phyloP scores from a whole-genome alignment of 2,329 filamentous ascomycete genomes.

The Elsinoe necatrix region DNA sequence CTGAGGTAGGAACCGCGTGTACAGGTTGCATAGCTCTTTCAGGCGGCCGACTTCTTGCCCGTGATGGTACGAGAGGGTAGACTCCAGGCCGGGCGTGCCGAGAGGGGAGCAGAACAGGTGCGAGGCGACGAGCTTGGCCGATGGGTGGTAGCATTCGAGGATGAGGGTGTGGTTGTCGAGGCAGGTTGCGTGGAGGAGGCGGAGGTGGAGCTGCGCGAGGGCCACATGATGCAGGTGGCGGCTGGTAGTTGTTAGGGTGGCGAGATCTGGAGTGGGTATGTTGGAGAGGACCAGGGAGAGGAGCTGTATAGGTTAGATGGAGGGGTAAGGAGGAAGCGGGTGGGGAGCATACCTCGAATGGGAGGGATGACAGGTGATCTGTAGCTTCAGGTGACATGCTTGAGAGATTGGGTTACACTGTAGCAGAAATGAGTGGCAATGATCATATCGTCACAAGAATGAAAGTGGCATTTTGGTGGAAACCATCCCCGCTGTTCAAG shows the following conservation, averaged over 20 bases:
- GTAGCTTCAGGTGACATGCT: background rate
- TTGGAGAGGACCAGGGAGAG: slow-evolving; percentile 37
- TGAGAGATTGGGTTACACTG: background rate
- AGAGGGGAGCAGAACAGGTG: slow-evolving; percentile 61
- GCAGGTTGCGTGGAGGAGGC: slow-evolving; percentile 51
- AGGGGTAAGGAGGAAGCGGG: background rate
- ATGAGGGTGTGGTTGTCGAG: slow-evolving; percentile 58
- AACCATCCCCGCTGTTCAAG: background rate
- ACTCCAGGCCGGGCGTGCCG: slow-evolving; percentile 53
- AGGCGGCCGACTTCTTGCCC: slow-evolving; percentile 32
- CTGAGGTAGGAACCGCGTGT: slow-evolving; percentile 62
- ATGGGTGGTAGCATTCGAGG: slow-evolving; percentile 71
- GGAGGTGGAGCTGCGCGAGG: slow-evolving; percentile 55
- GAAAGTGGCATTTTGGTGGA: background rate
- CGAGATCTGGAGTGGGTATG: slow-evolving; percentile 35
- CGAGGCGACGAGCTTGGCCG: slow-evolving; percentile 58
- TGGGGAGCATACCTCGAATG: slow-evolving; percentile 10
- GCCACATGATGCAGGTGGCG: slow-evolving; percentile 56
- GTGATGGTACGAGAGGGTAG: slow-evolving; percentile 29
- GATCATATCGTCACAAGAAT: background rate
- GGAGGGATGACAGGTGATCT: slow-evolving; percentile 14
- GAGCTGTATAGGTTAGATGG: slow-evolving; percentile 25
- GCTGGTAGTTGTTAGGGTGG: slow-evolving; percentile 51
- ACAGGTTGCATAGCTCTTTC: slow-evolving; percentile 50
- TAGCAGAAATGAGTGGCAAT: background rate